phyloP scores from a whole-genome alignment of 1,284 basidiomycete species.

The Amylostereum areolatum region DNA sequence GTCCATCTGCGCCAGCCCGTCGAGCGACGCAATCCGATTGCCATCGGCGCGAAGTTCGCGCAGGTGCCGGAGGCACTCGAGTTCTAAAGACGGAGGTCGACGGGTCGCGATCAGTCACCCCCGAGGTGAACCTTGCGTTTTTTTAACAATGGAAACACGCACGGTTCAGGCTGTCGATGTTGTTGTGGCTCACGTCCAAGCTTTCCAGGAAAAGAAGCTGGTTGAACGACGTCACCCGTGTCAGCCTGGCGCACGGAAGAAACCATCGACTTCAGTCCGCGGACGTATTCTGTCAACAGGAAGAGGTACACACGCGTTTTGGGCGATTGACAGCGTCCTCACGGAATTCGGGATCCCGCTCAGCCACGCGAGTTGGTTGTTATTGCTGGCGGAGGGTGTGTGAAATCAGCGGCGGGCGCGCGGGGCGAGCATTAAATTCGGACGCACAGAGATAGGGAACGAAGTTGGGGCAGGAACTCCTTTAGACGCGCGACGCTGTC shows the following conservation, averaged over 20 bases:
- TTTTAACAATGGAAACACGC: constrained; percentile 29
- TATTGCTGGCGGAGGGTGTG: constrained; percentile 45
- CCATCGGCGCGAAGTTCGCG: constrained; percentile 86
- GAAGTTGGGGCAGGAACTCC: constrained; percentile 87
- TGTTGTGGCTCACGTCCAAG: constrained; percentile 89
- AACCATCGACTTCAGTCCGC: neutral
- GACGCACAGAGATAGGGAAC: constrained; percentile 75
- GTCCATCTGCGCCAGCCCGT: constrained; percentile 76
- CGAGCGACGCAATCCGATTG: constrained; percentile 74
- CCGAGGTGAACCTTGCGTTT: constrained; percentile 5
- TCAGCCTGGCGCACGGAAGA: constrained; percentile 43
- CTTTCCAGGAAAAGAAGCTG: constrained; percentile 84
- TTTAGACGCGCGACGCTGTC: constrained; percentile 91
- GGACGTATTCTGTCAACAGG: constrained; percentile 1
- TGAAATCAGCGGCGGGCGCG: neutral
- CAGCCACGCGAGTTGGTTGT: constrained; percentile 80
- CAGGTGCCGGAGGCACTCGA: constrained; percentile 80
- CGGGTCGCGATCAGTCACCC: constrained; percentile 12
- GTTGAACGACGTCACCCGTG: constrained; percentile 83
- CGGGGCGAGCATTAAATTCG: constrained; percentile 1
- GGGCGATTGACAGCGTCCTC: constrained; percentile 75
- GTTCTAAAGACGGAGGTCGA: constrained; percentile 41
- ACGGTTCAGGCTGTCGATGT: constrained; percentile 84
- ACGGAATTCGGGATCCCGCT: constrained; percentile 79
- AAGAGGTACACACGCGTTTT: constrained; percentile 56